phyloP scores from a whole-genome alignment of 176 grass and related monocot genomes.

The Saccharum officinarum region DNA sequence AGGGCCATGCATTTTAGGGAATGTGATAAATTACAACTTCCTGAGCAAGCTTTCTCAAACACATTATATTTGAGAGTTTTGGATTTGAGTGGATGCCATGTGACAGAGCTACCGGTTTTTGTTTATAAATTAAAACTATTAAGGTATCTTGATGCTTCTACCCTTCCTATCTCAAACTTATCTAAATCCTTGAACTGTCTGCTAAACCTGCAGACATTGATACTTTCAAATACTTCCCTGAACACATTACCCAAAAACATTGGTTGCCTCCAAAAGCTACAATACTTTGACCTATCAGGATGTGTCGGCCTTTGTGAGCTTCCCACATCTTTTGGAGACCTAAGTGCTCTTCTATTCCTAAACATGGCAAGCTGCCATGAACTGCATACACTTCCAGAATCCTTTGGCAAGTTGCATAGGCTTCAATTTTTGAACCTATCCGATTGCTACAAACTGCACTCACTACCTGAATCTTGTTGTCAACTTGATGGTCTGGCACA shows the following conservation, averaged over 20 bases:
- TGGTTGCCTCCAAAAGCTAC: slow-evolving; percentile 32
- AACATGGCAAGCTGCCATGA: slow-evolving; percentile 33
- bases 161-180: slow-evolving; percentile 28
- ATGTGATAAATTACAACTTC: neutral
- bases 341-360: neutral
- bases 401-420: slow-evolving; percentile 11
- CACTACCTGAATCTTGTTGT: slow-evolving; percentile 29
- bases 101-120: slow-evolving; percentile 33
- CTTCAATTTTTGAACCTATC: slow-evolving; percentile 39
- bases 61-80: slow-evolving; percentile 36
- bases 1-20: slow-evolving; percentile 24
- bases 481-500: slow-evolving; percentile 29
- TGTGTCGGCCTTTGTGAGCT: neutral
- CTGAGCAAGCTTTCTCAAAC: neutral
- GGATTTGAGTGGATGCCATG: slow-evolving; percentile 41
- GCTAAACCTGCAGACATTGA: slow-evolving; percentile 25
- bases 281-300: slow-evolving; percentile 39
- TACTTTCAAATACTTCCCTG: slow-evolving; percentile 33
- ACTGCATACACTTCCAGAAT: slow-evolving; percentile 27
- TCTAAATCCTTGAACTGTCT: slow-evolving; percentile 34
- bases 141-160: slow-evolving; percentile 42
- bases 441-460: slow-evolving; percentile 20
- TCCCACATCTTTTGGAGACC: neutral
- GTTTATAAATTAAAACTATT: slow-evolving; percentile 41
- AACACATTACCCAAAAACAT: slow-evolving; percentile 29